phyloP scores from a whole-genome alignment of 1,284 basidiomycete species.

The Cutaneotrichosporon dermatis region DNA sequence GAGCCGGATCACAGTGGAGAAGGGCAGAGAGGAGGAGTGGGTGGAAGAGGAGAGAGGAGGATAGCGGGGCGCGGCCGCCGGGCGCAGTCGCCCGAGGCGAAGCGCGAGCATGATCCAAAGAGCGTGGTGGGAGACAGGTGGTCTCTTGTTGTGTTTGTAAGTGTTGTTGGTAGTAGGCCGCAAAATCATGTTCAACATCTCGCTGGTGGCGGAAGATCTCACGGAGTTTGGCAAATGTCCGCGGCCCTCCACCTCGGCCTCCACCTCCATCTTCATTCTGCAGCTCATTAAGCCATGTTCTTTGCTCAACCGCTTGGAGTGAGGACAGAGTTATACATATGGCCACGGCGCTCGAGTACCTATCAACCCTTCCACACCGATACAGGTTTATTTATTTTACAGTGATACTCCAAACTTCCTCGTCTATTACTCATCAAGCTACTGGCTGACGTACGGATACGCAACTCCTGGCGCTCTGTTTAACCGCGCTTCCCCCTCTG shows the following conservation, averaged over 20 bases:
- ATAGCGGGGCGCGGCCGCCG: neutral
- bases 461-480: too few species aligned
- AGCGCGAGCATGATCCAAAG: conserved; percentile 2
- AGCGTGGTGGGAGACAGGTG: neutral
- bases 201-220: too few species aligned
- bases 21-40: neutral
- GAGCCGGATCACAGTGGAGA: neutral
- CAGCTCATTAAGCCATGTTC: too few species aligned
- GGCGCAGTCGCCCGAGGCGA: conserved; percentile 2
- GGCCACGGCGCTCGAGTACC: neutral
- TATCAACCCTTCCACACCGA: neutral
- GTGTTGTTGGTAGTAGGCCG: too few species aligned
- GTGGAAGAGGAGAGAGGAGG: neutral
- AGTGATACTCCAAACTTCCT: neutral
- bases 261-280: too few species aligned
- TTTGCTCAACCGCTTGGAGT: too few species aligned
- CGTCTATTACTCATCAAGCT: neutral
- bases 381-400: neutral
- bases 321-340: neutral
- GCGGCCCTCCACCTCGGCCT: too few species aligned
- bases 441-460: too few species aligned
- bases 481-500: too few species aligned
- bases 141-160: too few species aligned
- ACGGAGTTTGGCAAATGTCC: too few species aligned
- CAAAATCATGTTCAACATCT: too few species aligned